phyloP scores from a whole-genome alignment of 2,329 filamentous ascomycete species.

The Arthrinium puccinioides region DNA sequence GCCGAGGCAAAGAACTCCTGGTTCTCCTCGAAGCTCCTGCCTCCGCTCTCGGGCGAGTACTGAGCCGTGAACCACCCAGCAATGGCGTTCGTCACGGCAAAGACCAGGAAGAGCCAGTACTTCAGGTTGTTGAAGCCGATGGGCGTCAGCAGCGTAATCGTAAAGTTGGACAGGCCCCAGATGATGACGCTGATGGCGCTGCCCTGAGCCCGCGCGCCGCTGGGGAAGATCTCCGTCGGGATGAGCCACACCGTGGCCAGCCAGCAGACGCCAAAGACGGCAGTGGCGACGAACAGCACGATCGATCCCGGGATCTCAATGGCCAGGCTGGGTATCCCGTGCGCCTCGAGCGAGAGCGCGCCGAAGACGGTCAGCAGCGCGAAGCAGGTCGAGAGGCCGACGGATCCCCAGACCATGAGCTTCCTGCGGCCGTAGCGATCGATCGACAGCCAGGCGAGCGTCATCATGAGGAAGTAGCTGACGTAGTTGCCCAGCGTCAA shows the following conservation, averaged over 20 bases:
- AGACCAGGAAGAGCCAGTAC: conserved; percentile 52
- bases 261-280: conserved; percentile 54
- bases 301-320: conserved; percentile 43
- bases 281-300: conserved; percentile 48
- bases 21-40: conserved; percentile 53
- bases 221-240: conserved; percentile 51
- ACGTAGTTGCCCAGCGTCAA: conserved; percentile 54
- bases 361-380: conserved; percentile 44
- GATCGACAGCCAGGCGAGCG: conserved; percentile 51
- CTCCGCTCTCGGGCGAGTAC: conserved; percentile 46
- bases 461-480: conserved; percentile 55
- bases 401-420: conserved; percentile 45
- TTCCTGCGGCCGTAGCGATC: conserved; percentile 46
- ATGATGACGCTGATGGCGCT: conserved; percentile 46
- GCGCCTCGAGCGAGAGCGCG: conserved; percentile 34
- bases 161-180: conserved; percentile 52
- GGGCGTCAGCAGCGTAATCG: conserved; percentile 48
- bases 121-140: conserved; percentile 52
- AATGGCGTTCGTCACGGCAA: conserved; percentile 44
- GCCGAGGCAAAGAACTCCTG: conserved; percentile 50
- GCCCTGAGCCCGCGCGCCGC: conserved; percentile 44
- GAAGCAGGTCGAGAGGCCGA: conserved; percentile 39
- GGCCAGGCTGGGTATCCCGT: conserved; percentile 27
- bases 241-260: conserved; percentile 53
- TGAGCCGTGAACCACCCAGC: conserved; percentile 47